A percentile compares a stretch with the other conserved stretches of the same genome.
phyloP scores from a whole-genome alignment of 345 rosid species.

The Salix exigua region DNA sequence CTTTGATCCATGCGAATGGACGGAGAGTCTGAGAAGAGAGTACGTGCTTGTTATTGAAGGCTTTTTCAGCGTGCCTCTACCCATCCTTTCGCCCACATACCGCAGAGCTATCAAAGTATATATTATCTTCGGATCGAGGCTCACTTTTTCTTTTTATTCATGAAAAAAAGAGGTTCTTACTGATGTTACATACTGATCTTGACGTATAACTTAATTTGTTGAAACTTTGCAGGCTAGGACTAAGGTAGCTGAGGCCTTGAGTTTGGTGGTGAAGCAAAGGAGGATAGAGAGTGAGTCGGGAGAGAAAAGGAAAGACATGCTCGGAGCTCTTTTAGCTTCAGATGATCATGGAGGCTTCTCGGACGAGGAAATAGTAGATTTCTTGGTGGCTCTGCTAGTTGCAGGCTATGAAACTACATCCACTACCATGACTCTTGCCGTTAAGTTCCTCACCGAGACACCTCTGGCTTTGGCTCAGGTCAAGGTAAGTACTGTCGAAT shows the following conservation, averaged over 20 bases:
- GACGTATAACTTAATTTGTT: background rate
- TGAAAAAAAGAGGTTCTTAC: background rate
- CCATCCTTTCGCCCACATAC: constrained; percentile 78
- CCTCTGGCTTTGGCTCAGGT: constrained; percentile 86
- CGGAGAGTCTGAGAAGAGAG: constrained; percentile 78
- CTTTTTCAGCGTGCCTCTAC: constrained; percentile 80
- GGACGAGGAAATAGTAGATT: constrained; percentile 85
- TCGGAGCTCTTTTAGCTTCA: constrained; percentile 65
- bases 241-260: constrained; percentile 92
- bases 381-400: constrained; percentile 79
- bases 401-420: constrained; percentile 98
- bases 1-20: constrained; percentile 95
- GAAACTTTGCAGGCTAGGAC: constrained; percentile 60
- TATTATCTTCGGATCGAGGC: background rate
- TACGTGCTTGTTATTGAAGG: constrained; percentile 92
- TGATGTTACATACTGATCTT: background rate
- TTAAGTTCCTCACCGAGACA: constrained; percentile 86
- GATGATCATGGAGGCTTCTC: constrained; percentile 56
- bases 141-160: background rate
- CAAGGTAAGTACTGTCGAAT: constrained; percentile 43
- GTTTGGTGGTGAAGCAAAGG: constrained; percentile 65
- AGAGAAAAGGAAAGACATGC: constrained; percentile 64
- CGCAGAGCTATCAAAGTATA: constrained; percentile 74
- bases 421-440: constrained; percentile 93
- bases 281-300: constrained; percentile 53